phyloP scores from a whole-genome alignment of 176 grass and related monocot species.

The Coix lacrymajobi region DNA sequence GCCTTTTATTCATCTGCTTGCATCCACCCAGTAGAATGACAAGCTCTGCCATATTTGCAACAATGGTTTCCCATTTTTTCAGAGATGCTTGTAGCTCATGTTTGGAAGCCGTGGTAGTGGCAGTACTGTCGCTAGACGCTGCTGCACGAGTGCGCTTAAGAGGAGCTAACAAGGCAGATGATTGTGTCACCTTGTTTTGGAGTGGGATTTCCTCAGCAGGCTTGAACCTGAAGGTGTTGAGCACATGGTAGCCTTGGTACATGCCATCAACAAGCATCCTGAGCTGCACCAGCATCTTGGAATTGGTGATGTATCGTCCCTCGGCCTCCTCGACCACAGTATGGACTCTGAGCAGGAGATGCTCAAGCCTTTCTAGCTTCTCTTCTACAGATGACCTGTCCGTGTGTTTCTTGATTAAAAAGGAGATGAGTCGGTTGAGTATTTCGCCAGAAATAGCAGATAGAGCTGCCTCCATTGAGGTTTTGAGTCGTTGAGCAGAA shows the following conservation, averaged over 20 bases:
- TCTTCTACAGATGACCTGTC: not conserved
- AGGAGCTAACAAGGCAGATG: not conserved
- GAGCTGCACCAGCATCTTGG: conserved; percentile 12
- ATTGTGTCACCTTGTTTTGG: not conserved
- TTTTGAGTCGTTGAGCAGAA: too few species aligned
- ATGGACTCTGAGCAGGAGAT: not conserved
- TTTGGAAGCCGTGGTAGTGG: not conserved
- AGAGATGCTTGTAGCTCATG: not conserved
- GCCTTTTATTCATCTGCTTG: not conserved
- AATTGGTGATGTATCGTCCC: conserved; percentile 17
- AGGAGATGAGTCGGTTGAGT: not conserved
- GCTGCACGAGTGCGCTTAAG: not conserved
- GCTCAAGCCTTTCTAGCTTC: not conserved
- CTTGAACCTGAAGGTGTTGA: not conserved
- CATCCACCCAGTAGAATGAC: not conserved
- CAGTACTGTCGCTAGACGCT: not conserved
- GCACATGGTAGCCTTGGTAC: conserved; percentile 22
- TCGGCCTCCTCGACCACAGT: conserved; percentile 7
- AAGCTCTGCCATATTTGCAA: conserved; percentile 16
- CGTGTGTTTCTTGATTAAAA: not conserved
- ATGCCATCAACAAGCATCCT: not conserved
- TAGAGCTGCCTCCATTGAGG: too few species aligned
- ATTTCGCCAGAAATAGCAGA: not conserved
- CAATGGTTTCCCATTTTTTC: not conserved
- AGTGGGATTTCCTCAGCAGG: not conserved